A percentile compares a stretch with the other conserved stretches of the same genome.
Conservation (phyloP, 352 stramenopile species). For the Pythium rishiriense region DNA sequence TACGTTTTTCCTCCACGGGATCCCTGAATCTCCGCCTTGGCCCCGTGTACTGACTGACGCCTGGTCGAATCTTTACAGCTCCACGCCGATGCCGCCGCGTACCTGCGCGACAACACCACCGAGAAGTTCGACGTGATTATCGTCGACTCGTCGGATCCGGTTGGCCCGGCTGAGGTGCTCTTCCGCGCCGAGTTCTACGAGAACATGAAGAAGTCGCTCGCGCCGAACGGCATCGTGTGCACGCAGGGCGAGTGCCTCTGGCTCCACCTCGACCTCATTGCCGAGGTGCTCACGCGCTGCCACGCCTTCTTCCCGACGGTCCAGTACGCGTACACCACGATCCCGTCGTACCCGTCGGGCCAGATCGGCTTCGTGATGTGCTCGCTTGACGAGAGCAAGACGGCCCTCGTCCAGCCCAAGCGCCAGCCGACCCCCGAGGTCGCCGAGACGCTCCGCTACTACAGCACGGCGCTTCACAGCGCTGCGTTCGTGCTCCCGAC, state of each 20-base stretch:
- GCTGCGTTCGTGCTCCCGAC: slow-evolving; percentile 96
- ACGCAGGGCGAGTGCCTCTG: slow-evolving; percentile 98
- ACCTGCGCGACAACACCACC: slow-evolving; percentile 76
- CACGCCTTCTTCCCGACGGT: slow-evolving; percentile 92
- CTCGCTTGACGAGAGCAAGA: slow-evolving; percentile 67
- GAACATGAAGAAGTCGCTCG: slow-evolving; percentile 90
- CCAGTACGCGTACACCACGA: slow-evolving; percentile 99
- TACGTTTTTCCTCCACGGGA: slow-evolving; percentile 23
- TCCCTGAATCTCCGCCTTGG: too few relatives aligned
- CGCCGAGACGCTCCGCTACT: slow-evolving; percentile 91
- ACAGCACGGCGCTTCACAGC: slow-evolving; percentile 92
- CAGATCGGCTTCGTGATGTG: slow-evolving; percentile 99
- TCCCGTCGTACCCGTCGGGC: slow-evolving; percentile 98
- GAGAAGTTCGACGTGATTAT: slow-evolving; percentile 97
- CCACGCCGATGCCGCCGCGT: slow-evolving; percentile 90
- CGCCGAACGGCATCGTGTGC: slow-evolving; percentile 82
- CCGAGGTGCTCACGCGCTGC: slow-evolving; percentile 92
- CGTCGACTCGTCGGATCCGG: slow-evolving; percentile 95
- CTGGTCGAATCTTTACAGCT: slow-evolving; percentile 33
- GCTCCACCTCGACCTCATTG: slow-evolving; percentile 97
- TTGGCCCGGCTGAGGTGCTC: slow-evolving; percentile 94
- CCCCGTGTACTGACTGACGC: too few relatives aligned
- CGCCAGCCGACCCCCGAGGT: slow-evolving; percentile 54
- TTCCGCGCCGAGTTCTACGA: slow-evolving; percentile 96
- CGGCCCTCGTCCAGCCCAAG: slow-evolving; percentile 70